Conservation (phyloP, 2,329 filamentous ascomycete genomes). For the Rhynchosporium secalis region DNA sequence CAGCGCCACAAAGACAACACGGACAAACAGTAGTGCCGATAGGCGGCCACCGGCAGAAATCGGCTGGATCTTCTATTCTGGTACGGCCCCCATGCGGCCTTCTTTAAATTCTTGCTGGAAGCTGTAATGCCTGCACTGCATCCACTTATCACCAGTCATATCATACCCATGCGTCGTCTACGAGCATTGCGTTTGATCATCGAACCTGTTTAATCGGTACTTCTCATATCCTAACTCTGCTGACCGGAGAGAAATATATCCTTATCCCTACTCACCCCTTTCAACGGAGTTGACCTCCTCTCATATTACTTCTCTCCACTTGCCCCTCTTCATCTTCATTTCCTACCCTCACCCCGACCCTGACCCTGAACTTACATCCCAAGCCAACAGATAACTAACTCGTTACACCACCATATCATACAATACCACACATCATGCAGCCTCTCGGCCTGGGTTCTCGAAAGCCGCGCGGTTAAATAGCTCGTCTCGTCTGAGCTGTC, state of each 20-base stretch:
- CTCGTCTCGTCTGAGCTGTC: conserved; percentile 5
- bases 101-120: conserved; percentile 9
- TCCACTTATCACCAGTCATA: not conserved
- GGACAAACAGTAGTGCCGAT: not conserved
- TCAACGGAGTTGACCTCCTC: not conserved
- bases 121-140: not conserved
- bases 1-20: not conserved
- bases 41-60: conserved; percentile 3
- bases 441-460: not conserved
- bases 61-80: not conserved
- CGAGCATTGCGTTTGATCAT: not conserved
- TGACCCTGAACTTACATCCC: not conserved
- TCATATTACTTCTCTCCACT: not conserved
- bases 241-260: not conserved
- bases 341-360: not conserved
- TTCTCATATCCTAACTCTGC: too few species aligned
- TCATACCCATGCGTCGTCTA: not conserved
- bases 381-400: not conserved
- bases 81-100: conserved; percentile 9
- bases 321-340: not conserved
- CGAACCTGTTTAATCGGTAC: too few species aligned
- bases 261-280: not conserved
- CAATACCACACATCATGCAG: not conserved
- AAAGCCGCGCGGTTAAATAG: conserved; percentile 14
- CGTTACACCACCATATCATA: not conserved